phyloP scores from a whole-genome alignment of 1,139 yeast genomes.

The Groenewaldozyma sp. region DNA sequence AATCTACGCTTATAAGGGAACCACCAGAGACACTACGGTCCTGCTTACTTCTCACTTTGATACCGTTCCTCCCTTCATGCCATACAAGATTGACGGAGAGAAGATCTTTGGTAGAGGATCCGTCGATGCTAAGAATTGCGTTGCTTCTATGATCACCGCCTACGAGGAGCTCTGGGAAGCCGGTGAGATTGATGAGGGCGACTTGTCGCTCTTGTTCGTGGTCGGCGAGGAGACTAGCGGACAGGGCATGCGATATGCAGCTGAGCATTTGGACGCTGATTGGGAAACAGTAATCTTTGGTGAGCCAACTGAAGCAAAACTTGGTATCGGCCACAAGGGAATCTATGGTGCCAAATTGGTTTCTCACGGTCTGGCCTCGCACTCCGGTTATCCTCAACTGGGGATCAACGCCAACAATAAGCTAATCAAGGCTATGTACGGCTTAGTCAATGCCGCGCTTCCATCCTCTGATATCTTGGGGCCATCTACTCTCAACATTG shows the following conservation, averaged over 20 bases:
- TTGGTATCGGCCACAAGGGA: conserved; percentile 68
- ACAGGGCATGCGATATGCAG: conserved; percentile 46
- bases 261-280: conserved; percentile 32
- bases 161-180: conserved; percentile 36
- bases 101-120: conserved; percentile 57
- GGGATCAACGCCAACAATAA: conserved; percentile 57
- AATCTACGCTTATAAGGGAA: conserved; percentile 49
- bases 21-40: conserved; percentile 38
- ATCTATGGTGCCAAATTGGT: conserved; percentile 34
- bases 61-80: conserved; percentile 61
- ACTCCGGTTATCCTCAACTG: conserved; percentile 62
- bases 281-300: conserved; percentile 65
- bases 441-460: conserved; percentile 31
- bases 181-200: conserved; percentile 40
- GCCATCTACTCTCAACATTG: conserved; percentile 53
- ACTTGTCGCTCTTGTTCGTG: conserved; percentile 50
- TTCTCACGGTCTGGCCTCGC: conserved; percentile 52
- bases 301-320: conserved; percentile 62
- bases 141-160: conserved; percentile 53
- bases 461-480: conserved; percentile 51
- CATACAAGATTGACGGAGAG: conserved; percentile 42
- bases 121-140: conserved; percentile 60
- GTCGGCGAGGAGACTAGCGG: conserved; percentile 65
- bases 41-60: conserved; percentile 59
- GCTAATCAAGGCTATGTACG: conserved; percentile 42